Conservation (phyloP, 352 stramenopile genomes). For the Plasmopara halstedii region DNA sequence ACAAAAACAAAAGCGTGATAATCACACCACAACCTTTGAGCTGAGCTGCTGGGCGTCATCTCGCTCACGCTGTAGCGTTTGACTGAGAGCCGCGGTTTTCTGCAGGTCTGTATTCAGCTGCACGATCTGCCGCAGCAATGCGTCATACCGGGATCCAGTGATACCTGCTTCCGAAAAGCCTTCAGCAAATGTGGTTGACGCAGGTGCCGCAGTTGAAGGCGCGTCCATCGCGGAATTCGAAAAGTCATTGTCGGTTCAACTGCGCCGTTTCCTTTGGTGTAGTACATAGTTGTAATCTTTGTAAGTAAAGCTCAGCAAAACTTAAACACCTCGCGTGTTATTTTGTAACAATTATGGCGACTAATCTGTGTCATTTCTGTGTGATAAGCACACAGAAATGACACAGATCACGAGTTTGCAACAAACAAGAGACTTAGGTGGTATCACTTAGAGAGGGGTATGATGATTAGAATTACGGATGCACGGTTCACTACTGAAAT, state of each 20-base stretch:
- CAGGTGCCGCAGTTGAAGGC: neutral
- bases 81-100: slow-evolving; percentile 73
- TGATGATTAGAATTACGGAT: too few relatives aligned
- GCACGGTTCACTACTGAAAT: too few relatives aligned
- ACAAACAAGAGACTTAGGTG: too few relatives aligned
- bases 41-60: slow-evolving; percentile 59
- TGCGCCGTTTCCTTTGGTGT: slow-evolving; percentile 7
- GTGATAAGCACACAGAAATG: too few relatives aligned
- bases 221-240: slow-evolving; percentile 10
- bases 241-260: slow-evolving; percentile 28
- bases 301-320: too few relatives aligned
- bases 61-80: slow-evolving; percentile 69
- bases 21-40: slow-evolving; percentile 28
- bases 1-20: neutral
- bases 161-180: slow-evolving; percentile 1
- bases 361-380: too few relatives aligned
- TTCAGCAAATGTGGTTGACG: slow-evolving; percentile 2
- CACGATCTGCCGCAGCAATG: slow-evolving; percentile 74
- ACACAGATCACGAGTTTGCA: too few relatives aligned
- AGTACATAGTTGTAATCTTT: too few relatives aligned
- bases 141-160: slow-evolving; percentile 43
- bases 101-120: slow-evolving; percentile 79
- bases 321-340: too few relatives aligned
- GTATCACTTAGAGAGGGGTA: too few relatives aligned
- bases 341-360: too few relatives aligned